phyloP scores from a whole-genome alignment of 192 early-diverging fungal genomes.

The Geranomyces michiganensis region DNA sequence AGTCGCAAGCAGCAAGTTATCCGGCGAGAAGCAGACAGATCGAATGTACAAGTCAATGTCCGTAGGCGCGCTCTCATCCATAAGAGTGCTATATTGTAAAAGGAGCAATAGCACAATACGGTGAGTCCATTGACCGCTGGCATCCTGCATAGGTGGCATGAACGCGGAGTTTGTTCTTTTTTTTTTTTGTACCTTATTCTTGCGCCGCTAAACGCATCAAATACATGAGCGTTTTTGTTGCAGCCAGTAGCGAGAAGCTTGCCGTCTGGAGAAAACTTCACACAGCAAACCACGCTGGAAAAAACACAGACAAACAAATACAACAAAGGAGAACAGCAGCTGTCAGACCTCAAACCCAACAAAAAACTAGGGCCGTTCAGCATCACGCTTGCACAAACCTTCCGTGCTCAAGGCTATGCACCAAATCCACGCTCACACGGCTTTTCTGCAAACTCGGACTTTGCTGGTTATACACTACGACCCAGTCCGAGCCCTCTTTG shows the following conservation, averaged over 20 bases:
- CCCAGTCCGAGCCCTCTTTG: slow-evolving; percentile 85
- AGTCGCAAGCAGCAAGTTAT: slow-evolving; percentile 86
- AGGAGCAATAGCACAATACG: neutral
- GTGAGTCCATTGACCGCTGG: no score
- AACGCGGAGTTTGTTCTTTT: no score
- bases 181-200: slow-evolving; percentile 66
- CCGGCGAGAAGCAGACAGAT: slow-evolving; percentile 94
- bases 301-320: no score
- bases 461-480: slow-evolving; percentile 66
- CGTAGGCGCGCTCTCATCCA: slow-evolving; percentile 75
- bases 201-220: slow-evolving; percentile 76
- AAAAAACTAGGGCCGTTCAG: neutral
- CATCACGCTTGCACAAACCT: slow-evolving; percentile 50
- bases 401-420: slow-evolving; percentile 60
- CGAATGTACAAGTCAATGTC: slow-evolving; percentile 93
- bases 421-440: slow-evolving; percentile 40
- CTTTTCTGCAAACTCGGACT: slow-evolving; percentile 28
- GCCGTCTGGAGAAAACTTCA: slow-evolving; percentile 93
- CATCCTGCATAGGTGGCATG: no score
- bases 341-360: slow-evolving; percentile 1
- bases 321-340: no score
- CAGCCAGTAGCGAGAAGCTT: slow-evolving; percentile 91
- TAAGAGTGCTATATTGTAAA: slow-evolving; percentile 60
- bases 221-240: slow-evolving; percentile 88
- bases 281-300: slow-evolving; percentile 92